Evolutionary conservation across 73 alveolate genomes (phyloP).

Genomic region (Blepharisma japonicum): DNA sequence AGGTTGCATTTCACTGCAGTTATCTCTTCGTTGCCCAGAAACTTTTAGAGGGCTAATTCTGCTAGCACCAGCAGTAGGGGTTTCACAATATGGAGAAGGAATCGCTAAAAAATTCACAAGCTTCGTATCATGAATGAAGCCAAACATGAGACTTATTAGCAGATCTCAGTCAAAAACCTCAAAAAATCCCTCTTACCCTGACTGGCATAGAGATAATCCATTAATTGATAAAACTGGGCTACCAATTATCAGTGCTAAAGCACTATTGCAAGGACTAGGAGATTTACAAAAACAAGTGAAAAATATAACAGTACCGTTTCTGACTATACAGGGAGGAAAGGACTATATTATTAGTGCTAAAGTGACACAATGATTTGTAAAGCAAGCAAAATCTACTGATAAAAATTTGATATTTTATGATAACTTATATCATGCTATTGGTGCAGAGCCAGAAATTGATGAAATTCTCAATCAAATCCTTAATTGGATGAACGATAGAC

Average conservation of each 20-base stretch:
- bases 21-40: not conserved
- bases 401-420: not conserved
- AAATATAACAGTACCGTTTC: not conserved
- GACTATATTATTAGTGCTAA: not conserved
- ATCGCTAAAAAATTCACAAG: not conserved
- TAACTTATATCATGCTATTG: not conserved
- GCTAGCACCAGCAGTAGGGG: constrained; percentile 12
- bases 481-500: not conserved
- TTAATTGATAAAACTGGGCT: not conserved
- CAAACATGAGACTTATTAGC: not conserved
- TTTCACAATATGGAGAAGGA: not conserved
- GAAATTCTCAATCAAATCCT: not conserved
- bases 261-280: not conserved
- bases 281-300: not conserved
- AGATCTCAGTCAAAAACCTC: too few relatives aligned
- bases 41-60: not conserved
- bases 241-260: not conserved
- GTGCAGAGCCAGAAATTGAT: constrained; percentile 4
- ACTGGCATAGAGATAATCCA: not conserved
- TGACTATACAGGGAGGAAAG: constrained; percentile 10
- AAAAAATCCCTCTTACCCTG: not conserved
- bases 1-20: not conserved
- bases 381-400: not conserved
- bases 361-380: not conserved
- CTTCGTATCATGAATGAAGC: not conserved